These are phyloP conservation scores for Haplographium delicatum DNA, from an alignment of 495 filamentous ascomycete species.

Conservation along the genomic window DNA sequence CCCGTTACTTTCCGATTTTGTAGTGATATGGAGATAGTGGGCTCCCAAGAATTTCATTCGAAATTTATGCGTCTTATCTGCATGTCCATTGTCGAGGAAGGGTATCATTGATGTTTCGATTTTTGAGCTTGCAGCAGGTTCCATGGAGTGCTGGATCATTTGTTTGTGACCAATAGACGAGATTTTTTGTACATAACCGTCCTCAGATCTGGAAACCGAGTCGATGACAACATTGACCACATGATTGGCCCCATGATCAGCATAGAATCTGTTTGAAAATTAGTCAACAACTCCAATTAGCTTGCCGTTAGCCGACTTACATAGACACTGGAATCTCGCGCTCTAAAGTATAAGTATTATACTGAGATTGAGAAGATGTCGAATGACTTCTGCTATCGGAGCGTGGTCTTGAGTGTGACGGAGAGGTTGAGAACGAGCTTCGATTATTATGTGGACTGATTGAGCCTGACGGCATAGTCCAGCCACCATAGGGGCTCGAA, in stretches of 20 bases:
- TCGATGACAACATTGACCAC: not conserved
- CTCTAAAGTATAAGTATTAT: not conserved
- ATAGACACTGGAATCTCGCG: not conserved
- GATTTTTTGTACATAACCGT: conserved; percentile 6
- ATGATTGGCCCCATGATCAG: not conserved
- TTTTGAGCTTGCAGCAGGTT: not conserved
- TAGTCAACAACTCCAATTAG: not conserved
- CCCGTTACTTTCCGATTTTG: not conserved
- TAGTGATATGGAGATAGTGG: conserved; percentile 2
- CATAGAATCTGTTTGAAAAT: not conserved
- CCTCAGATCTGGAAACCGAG: conserved; percentile 3
- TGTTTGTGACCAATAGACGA: conserved; percentile 1
- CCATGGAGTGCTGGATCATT: conserved; percentile 4
- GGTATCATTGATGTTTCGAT: conserved; percentile 10
- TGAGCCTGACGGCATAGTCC: not conserved
- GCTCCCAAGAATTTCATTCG: conserved; percentile 10
- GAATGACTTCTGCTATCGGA: conserved; percentile 5
- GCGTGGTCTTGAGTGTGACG: not conserved
- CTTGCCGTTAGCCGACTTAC: not conserved
- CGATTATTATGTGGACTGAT: not conserved
- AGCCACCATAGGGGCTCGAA: not conserved
- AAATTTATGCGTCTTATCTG: conserved; percentile 1
- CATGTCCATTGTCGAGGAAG: conserved; percentile 11
- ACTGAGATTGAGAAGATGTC: conserved; percentile 1
- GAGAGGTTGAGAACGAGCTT: conserved; percentile 1